Conservation (phyloP, 768 basidiomycete species). For the Lyophyllum semitale region DNA sequence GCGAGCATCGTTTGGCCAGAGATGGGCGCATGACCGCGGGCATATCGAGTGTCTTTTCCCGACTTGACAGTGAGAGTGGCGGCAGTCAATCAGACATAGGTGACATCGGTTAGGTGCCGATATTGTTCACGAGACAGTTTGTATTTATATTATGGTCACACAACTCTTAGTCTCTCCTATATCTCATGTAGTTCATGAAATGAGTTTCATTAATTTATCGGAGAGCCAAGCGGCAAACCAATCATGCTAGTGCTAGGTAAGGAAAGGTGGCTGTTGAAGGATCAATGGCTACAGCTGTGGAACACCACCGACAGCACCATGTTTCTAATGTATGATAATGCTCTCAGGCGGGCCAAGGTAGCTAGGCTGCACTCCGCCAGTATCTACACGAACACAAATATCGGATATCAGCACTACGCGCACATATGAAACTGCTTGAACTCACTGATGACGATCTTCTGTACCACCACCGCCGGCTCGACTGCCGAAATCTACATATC, state of each 20-base stretch:
- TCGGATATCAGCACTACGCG: not conserved
- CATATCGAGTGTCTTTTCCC: too few species aligned
- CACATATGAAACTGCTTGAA: not conserved
- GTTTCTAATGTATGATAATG: constrained; percentile 23
- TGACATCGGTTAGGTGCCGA: too few species aligned
- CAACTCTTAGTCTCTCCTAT: too few species aligned
- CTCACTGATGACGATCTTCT: constrained; percentile 62
- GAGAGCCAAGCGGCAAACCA: constrained; percentile 30
- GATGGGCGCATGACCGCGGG: too few species aligned
- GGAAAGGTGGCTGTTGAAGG: too few species aligned
- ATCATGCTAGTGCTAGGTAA: too few species aligned
- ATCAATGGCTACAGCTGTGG: too few species aligned
- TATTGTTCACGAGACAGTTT: too few species aligned
- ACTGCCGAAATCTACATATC: constrained; percentile 50
- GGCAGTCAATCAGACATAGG: too few species aligned
- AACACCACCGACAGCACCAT: too few species aligned
- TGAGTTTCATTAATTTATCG: constrained; percentile 16
- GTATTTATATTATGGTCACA: not conserved
- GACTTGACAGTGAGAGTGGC: too few species aligned
- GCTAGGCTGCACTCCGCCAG: constrained; percentile 54
- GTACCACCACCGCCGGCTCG: constrained; percentile 59
- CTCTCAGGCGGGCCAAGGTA: constrained; percentile 71
- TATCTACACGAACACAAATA: constrained; percentile 39
- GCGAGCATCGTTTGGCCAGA: too few species aligned
- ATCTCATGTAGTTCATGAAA: not conserved